Percentiles rank a stretch among this genome's conserved stretches.
Conservation (phyloP, 225 moss, liverwort and hornwort species). For the Takakia lepidozioides region DNA sequence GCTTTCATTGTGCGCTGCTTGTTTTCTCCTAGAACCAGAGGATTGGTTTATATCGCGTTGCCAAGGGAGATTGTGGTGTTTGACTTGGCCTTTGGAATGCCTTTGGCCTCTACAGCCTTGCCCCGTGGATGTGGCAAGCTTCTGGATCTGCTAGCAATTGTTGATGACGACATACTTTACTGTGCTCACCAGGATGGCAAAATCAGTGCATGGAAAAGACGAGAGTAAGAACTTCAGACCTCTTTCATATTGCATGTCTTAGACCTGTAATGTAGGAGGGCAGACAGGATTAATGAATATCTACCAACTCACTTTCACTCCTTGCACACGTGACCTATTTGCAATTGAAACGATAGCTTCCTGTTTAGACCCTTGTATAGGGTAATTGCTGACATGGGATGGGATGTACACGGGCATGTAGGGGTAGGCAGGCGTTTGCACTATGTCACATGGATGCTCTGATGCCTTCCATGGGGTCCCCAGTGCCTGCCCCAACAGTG, state of each 20-base stretch:
- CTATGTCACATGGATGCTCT: constrained; percentile 69
- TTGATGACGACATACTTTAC: constrained; percentile 77
- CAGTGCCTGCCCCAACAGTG: constrained; percentile 76
- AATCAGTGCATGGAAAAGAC: constrained; percentile 80
- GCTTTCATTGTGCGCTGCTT: constrained; percentile 68
- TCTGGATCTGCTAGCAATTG: constrained; percentile 71
- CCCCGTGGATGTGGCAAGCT: constrained; percentile 71
- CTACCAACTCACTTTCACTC: too few species aligned
- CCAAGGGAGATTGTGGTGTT: constrained; percentile 84
- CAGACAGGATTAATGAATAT: too few species aligned
- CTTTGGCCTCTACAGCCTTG: constrained; percentile 71
- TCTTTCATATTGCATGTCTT: too few species aligned
- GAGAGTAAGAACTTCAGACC: constrained; percentile 65
- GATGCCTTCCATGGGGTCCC: constrained; percentile 76
- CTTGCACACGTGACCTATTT: too few species aligned
- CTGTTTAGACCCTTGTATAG: too few species aligned
- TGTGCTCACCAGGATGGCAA: constrained; percentile 98
- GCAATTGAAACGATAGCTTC: too few species aligned
- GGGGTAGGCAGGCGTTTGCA: constrained; percentile 79
- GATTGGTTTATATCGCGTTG: constrained; percentile 73
- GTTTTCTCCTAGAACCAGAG: constrained; percentile 69
- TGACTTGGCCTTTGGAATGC: constrained; percentile 85
- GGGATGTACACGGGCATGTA: constrained; percentile 21
- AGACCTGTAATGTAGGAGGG: too few species aligned
- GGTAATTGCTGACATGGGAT: too few species aligned